Base-by-base conservation (phyloP, 495 filamentous ascomycete genomes). In the Echria macrotheca region DNA sequence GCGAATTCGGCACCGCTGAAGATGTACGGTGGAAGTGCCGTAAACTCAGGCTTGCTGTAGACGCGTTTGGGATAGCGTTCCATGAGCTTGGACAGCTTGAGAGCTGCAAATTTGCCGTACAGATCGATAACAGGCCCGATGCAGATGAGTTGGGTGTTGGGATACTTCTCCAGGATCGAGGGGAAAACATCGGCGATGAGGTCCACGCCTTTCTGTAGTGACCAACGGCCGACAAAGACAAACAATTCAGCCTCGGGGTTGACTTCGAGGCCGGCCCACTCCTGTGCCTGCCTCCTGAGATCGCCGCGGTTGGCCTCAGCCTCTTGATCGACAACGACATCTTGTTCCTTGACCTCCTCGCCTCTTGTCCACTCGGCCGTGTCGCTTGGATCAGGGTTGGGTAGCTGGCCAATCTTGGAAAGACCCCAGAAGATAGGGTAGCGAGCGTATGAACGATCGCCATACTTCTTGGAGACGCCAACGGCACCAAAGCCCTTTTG, bases 1-100 rank as follows among this genome's bases (percentile, higher is more conserved):
- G 85, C 85, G 52, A 90, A 89, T 42, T 90, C 86, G 14, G 85
- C 84, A 15, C 86, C 86, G 41, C 79, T 85, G 67, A 89, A 89
- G 53, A 90, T 82, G 63, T 77, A 89, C 0, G 83, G 81, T 10
- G 84, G 86, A 1, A 90, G 69, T 0, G 80, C 75, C 0, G 84
- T 89, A 60, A 89, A 89, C 62, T 89, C 81, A 4, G 86, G 86
- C 65, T 81, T 86, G 11, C 83, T 86, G 65, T 70, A 89, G 0
- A 90, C 86, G 4, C 86, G 69, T n/a, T 79, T 78, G n/a, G 85
- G 84, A 48, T 89, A 89, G 23, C 81, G 64, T 44, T 83, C 70
- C 85, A 87, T 88, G 65, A 89, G 76, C 42, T 75, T 75, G 17
- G 78, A 79, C 31, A 89, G 67, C 68, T 89, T 89, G 18, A 87